Conservation (phyloP, 805 yeast species). For the Cyberlindnera xishuangbannaensis region DNA sequence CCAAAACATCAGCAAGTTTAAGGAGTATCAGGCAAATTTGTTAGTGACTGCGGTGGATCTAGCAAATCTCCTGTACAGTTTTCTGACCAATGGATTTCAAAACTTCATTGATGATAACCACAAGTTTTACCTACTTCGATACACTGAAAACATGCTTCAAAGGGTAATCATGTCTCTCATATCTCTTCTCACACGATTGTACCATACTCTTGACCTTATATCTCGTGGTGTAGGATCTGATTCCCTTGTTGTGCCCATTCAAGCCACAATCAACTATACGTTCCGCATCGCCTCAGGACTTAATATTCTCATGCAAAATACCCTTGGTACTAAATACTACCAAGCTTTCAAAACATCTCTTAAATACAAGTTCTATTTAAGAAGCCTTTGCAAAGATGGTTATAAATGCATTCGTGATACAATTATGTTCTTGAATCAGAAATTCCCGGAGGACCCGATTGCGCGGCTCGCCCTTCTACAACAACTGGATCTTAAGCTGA, state of each 20-base stretch:
- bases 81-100: constrained; percentile 10
- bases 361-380: constrained; percentile 19
- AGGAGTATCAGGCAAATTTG: constrained; percentile 6
- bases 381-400: constrained; percentile 21
- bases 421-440: constrained; percentile 14
- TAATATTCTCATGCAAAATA: constrained; percentile 17
- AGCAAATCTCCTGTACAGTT: constrained; percentile 14
- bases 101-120: constrained; percentile 15
- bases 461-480: constrained; percentile 12
- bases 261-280: constrained; percentile 1
- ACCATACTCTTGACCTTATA: constrained; percentile 19
- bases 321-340: constrained; percentile 20
- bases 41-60: constrained; percentile 10
- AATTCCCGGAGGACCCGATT: constrained; percentile 16
- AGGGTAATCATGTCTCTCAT: constrained; percentile 15
- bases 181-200: constrained; percentile 14
- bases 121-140: constrained; percentile 14
- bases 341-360: constrained; percentile 23
- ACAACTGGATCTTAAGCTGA: constrained; percentile 11
- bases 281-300: constrained; percentile 16
- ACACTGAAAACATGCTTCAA: constrained; percentile 16
- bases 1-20: constrained; percentile 10
- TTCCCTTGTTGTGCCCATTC: constrained; percentile 1
- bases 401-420: constrained; percentile 23
- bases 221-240: constrained; percentile 12